Conservation (phyloP, 2,329 filamentous ascomycete genomes). For the Fusarium lyarnte region DNA sequence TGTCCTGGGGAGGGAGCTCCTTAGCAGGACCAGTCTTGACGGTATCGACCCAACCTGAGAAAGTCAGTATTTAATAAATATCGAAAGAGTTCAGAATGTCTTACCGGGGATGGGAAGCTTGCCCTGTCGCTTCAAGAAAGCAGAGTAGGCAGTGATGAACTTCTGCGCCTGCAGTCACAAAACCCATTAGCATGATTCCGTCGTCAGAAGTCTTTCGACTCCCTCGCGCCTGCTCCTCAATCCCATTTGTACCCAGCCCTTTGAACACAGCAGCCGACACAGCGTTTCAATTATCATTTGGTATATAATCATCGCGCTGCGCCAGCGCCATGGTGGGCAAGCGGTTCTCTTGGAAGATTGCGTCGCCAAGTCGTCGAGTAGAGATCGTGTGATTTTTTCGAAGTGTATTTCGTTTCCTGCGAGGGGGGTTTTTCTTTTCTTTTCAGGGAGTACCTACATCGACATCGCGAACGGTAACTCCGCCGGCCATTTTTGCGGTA, state of each 20-base stretch:
- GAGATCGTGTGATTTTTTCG: conserved; percentile 5
- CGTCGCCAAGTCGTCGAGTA: conserved; percentile 43
- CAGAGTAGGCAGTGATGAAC: conserved; percentile 87
- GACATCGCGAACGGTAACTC: conserved; percentile 85
- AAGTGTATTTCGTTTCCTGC: conserved; percentile 14
- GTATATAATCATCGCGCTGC: conserved; percentile 27
- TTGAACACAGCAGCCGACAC: conserved; percentile 26
- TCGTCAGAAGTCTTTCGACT: conserved; percentile 78
- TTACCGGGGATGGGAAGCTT: conserved; percentile 90
- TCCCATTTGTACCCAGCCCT: conserved; percentile 43
- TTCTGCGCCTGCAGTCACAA: conserved; percentile 76
- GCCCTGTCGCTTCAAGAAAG: conserved; percentile 93
- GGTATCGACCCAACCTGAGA: conserved; percentile 94
- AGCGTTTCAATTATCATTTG: conserved; percentile 28
- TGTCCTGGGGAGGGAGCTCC: conserved; percentile 97
- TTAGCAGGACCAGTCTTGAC: conserved; percentile 98
- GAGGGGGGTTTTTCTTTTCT: background rate
- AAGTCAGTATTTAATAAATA: background rate
- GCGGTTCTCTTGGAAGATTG: conserved; percentile 43
- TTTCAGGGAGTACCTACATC: conserved; percentile 70
- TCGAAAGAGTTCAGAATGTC: conserved; percentile 44
- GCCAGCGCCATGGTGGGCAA: conserved; percentile 34
- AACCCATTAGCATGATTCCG: conserved; percentile 76
- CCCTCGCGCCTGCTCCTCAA: conserved; percentile 75
- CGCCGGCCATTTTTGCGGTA: conserved; percentile 80